These are phyloP conservation scores for Ogataea corticis DNA, from an alignment of 805 yeast genomes.

Conservation along the genomic window DNA sequence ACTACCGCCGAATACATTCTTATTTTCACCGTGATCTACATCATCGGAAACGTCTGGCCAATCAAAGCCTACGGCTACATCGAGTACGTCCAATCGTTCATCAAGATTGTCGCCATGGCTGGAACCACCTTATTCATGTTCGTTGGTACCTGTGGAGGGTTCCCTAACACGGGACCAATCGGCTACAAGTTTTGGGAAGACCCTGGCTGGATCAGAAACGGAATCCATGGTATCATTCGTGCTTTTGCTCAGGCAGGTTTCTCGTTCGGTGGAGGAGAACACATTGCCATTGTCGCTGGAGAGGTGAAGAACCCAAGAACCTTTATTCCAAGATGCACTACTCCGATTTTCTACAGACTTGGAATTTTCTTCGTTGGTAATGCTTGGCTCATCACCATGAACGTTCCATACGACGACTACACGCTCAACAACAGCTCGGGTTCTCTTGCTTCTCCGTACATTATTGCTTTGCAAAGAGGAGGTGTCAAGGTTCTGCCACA, in stretches of 20 bases:
- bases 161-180: constrained; percentile 42
- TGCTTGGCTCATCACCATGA: constrained; percentile 54
- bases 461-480: constrained; percentile 55
- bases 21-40: constrained; percentile 47
- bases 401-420: constrained; percentile 57
- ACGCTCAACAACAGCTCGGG: constrained; percentile 46
- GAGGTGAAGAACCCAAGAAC: constrained; percentile 55
- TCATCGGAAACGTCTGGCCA: constrained; percentile 34
- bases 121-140: constrained; percentile 50
- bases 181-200: constrained; percentile 52
- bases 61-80: constrained; percentile 45
- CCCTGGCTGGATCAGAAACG: constrained; percentile 57
- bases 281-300: constrained; percentile 59
- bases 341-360: constrained; percentile 57
- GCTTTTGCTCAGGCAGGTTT: constrained; percentile 59
- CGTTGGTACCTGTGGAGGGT: constrained; percentile 49
- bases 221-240: constrained; percentile 58
- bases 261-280: constrained; percentile 63
- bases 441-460: constrained; percentile 66
- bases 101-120: constrained; percentile 62
- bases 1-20: constrained; percentile 60
- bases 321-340: constrained; percentile 57
- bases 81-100: constrained; percentile 43
- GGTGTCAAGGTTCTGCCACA: constrained; percentile 58
- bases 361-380: constrained; percentile 48